Evolutionary conservation across 192 early-diverging fungal species (phyloP), one percentile per base, ranked within the genome.

Genomic region (Coemansia reversa): DNA sequence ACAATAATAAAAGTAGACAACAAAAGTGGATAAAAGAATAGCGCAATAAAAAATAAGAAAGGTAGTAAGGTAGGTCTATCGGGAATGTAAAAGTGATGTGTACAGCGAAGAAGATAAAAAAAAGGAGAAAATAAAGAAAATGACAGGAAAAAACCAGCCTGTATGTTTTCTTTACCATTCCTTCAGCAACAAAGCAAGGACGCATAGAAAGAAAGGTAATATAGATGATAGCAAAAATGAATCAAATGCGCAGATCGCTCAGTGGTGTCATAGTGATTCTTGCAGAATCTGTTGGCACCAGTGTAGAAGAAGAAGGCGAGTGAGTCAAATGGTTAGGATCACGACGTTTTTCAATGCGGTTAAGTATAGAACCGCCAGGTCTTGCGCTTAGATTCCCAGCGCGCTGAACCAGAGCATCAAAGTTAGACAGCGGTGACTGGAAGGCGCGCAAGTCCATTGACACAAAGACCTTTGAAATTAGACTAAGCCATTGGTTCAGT

Each of bases 381-480:
- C 63, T 58, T 16, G 67, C 30, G 64, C 66, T 69, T 51, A 74
- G 48, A 24, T 65, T 74, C 4, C 64, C 71, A 6, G 76, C 71
- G 27, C 76, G 67, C 59, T 74, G 71, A 35, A 79, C 66, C 50
- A 79, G 65, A 8, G 76, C 76, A 32, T 79, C 76, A 70, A 79
- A 79, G 62, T 63, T 79, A 5, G 76, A 65, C 12, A 79, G 65
- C 24, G 76, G 76, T 56, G 76, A 74, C 65, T 66, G 66, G 67
- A 79, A 74, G 32, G 76, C 59, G 42, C 76, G 72, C 71, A 79
- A 22, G 49, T 79, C 76, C 76, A 79, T 79, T 33, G 71, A 70
- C 47, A 79, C 71, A 67, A 73, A 74, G 20, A 79, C 65, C 62
- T 74, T 74, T n/a, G 76, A 79, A 0, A 79, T 64, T 9, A 65